Conservation (phyloP, 176 grass and related monocot species). For the maize (Zea mays) region Zm-B73-REFERENCE-NAM-5.0 NC_050097.1:38998501-38999000, state of each 20-base stretch:
- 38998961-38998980: conserved; percentile 77
- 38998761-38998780: conserved; percentile 95
- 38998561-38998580: conserved; percentile 99
- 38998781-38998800: conserved; percentile 87
- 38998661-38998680: conserved; percentile 80
- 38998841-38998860: conserved; percentile 63
- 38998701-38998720: conserved; percentile 91
- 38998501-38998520: conserved; percentile 69
- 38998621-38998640: conserved; percentile 89
- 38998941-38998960: conserved; percentile 92
- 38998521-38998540: conserved; percentile 68
- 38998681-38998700: conserved; percentile 82
- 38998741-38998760: conserved; percentile 91
- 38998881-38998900: conserved; percentile 68
- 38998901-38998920: conserved; percentile 86
- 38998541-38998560: conserved; percentile 80
- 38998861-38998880: conserved; percentile 77
- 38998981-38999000: conserved; percentile 76
- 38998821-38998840: conserved; percentile 60
- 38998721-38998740: conserved; percentile 96
- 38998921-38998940: conserved; percentile 97
- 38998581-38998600: conserved; percentile 97
- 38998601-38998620: conserved; percentile 85
- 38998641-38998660: conserved; percentile 85
- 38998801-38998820: conserved; percentile 99